Evolutionary conservation across 495 filamentous ascomycete species (phyloP).

Genomic region (Penicillium simplicissimum): DNA sequence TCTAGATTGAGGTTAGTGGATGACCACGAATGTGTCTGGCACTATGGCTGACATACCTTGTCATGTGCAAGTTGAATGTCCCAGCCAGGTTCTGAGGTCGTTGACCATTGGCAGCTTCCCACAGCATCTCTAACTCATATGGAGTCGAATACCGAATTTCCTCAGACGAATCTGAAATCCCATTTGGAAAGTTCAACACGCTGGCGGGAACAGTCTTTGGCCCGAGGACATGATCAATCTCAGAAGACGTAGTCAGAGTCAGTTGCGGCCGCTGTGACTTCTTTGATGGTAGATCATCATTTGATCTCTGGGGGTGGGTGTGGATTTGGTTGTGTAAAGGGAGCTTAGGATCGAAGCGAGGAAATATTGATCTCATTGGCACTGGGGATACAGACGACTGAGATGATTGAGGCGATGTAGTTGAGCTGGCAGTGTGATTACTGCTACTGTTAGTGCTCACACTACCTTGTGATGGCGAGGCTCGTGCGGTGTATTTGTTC

Average conservation of each 20-base stretch:
- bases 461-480: slow-evolving; percentile 20
- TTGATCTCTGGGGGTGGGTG: slow-evolving; percentile 62
- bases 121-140: slow-evolving; percentile 49
- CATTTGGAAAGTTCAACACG: slow-evolving; percentile 47
- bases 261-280: slow-evolving; percentile 40
- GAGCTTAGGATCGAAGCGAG: slow-evolving; percentile 72
- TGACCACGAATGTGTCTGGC: not conserved
- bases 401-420: slow-evolving; percentile 34
- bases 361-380: slow-evolving; percentile 74
- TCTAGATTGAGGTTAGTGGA: slow-evolving; percentile 29
- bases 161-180: slow-evolving; percentile 34
- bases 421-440: slow-evolving; percentile 31
- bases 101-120: slow-evolving; percentile 59
- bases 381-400: slow-evolving; percentile 35
- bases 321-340: slow-evolving; percentile 66
- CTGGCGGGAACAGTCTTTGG: slow-evolving; percentile 50
- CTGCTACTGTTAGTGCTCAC: slow-evolving; percentile 15
- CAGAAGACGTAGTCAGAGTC: slow-evolving; percentile 30
- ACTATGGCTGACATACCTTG: slow-evolving; percentile 32
- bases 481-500: slow-evolving; percentile 13
- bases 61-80: slow-evolving; percentile 47
- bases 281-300: slow-evolving; percentile 40
- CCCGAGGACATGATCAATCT: slow-evolving; percentile 44
- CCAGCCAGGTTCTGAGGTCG: slow-evolving; percentile 36
- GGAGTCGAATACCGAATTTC: slow-evolving; percentile 43